phyloP scores from a whole-genome alignment of 2,329 filamentous ascomycete genomes.

The Hypoxylon sp. region DNA sequence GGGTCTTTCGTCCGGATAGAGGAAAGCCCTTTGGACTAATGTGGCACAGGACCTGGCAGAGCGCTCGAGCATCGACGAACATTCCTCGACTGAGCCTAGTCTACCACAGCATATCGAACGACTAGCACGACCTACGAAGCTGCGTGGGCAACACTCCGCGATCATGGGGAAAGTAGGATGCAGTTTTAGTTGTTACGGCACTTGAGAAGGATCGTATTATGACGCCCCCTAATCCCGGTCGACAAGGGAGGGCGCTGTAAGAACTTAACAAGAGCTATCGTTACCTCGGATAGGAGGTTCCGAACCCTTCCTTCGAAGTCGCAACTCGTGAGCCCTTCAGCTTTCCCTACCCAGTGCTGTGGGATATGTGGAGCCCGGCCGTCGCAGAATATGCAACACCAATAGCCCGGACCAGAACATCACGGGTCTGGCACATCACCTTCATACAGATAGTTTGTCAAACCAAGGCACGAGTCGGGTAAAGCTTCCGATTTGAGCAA shows the following conservation, averaged over 20 bases:
- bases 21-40: slow-evolving; percentile 27
- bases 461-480: slow-evolving; percentile 3
- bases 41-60: slow-evolving; percentile 16
- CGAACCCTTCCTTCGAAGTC: slow-evolving; percentile 9
- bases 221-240: slow-evolving; percentile 9
- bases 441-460: slow-evolving; percentile 4
- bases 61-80: slow-evolving; percentile 23
- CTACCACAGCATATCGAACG: slow-evolving; percentile 2
- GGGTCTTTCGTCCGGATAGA: slow-evolving; percentile 29
- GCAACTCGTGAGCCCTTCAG: slow-evolving; percentile 14
- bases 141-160: slow-evolving; percentile 32
- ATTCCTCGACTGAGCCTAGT: slow-evolving; percentile 19
- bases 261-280: slow-evolving; percentile 7
- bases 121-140: slow-evolving; percentile 9
- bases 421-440: background rate
- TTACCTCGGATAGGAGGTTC: slow-evolving; percentile 24
- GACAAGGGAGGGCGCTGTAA: slow-evolving; percentile 12
- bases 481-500: slow-evolving; percentile 17
- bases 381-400: slow-evolving; percentile 17
- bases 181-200: background rate
- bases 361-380: slow-evolving; percentile 27
- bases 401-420: slow-evolving; percentile 22
- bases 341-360: slow-evolving; percentile 19
- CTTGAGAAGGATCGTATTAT: background rate
- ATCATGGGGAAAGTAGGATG: slow-evolving; percentile 11